Conservation (phyloP, 495 filamentous ascomycete genomes). For the Xylaria sp. region DNA sequence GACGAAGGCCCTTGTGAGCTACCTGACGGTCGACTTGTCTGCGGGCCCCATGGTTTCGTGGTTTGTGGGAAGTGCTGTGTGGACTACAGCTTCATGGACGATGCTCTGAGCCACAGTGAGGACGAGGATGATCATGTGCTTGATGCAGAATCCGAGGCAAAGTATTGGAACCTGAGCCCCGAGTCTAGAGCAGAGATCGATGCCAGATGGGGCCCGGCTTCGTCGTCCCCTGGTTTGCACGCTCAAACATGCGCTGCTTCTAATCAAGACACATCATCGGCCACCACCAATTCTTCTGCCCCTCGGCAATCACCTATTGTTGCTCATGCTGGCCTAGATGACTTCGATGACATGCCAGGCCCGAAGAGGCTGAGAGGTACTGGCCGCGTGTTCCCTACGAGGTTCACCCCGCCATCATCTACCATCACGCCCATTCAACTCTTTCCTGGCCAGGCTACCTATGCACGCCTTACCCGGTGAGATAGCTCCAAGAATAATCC, state of each 20-base stretch:
- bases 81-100: constrained; percentile 41
- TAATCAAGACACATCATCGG: too few relatives aligned
- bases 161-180: too few relatives aligned
- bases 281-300: too few relatives aligned
- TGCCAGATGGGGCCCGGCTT: too few relatives aligned
- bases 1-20: constrained; percentile 40
- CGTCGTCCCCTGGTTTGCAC: too few relatives aligned
- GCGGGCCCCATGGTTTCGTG: constrained; percentile 35
- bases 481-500: not conserved
- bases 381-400: constrained; percentile 39
- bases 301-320: too few relatives aligned
- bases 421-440: constrained; percentile 32
- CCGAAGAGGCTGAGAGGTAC: constrained; percentile 26
- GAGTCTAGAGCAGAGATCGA: too few relatives aligned
- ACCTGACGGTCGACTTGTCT: constrained; percentile 37
- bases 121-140: constrained; percentile 16
- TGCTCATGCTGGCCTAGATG: too few relatives aligned
- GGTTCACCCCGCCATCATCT: constrained; percentile 38
- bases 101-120: constrained; percentile 11
- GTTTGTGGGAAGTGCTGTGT: constrained; percentile 34
- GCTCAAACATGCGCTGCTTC: too few relatives aligned
- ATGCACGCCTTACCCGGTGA: constrained; percentile 24
- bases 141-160: too few relatives aligned
- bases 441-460: constrained; percentile 28
- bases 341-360: too few relatives aligned